These are phyloP conservation scores for Pelagomonas calceolata DNA, from an alignment of 108 stramenopile genomes.

Conservation along the genomic window DNA sequence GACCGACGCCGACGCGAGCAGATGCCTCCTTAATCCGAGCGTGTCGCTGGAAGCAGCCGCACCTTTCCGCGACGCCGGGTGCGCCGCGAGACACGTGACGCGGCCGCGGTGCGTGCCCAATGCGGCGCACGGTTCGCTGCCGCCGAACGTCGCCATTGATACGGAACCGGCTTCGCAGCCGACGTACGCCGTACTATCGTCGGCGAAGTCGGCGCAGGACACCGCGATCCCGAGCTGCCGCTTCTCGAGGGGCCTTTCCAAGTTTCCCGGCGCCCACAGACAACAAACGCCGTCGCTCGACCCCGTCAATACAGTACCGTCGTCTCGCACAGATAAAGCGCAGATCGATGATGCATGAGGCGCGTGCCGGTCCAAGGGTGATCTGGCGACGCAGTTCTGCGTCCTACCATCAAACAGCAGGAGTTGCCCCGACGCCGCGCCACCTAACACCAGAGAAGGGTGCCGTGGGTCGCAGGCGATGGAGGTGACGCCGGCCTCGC, in stretches of 20 bases:
- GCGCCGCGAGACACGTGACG: not conserved
- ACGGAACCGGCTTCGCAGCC: not conserved
- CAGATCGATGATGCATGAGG: not conserved
- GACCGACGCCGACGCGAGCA: not conserved
- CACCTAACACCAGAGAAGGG: not conserved
- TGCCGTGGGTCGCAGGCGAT: not conserved
- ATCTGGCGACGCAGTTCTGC: not conserved
- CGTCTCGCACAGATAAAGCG: not conserved
- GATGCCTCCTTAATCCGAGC: not conserved
- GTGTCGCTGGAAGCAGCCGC: not conserved
- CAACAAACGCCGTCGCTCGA: not conserved
- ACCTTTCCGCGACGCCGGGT: not conserved
- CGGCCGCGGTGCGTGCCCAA: not conserved
- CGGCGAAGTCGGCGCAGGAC: no score
- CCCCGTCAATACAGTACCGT: not conserved
- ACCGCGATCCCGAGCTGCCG: not conserved
- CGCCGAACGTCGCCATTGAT: not conserved
- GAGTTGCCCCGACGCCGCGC: not conserved
- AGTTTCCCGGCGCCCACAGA: not conserved
- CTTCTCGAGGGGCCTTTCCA: not conserved
- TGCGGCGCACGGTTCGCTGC: not conserved
- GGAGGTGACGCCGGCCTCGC: not conserved
- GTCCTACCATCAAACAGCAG: not conserved
- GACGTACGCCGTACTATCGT: not conserved
- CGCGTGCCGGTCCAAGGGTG: not conserved